These are phyloP conservation scores for Capronia americana DNA, from an alignment of 2,329 filamentous ascomycete genomes.

Conservation along the genomic window DNA sequence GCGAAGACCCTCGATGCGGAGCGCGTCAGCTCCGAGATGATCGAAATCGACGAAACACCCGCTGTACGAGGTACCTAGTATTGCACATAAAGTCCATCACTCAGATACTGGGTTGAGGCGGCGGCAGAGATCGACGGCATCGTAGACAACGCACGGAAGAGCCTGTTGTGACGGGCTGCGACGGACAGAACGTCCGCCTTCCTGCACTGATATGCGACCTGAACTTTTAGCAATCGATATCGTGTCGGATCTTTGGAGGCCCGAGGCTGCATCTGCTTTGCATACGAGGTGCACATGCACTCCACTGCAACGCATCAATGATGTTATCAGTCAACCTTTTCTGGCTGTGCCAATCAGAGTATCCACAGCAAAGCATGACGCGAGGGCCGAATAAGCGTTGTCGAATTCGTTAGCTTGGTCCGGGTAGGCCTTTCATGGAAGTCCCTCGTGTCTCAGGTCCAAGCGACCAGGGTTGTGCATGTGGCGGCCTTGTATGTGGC, in stretches of 20 bases:
- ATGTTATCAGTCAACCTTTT: slow-evolving; percentile 7
- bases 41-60: background rate
- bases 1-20: slow-evolving; percentile 20
- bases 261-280: slow-evolving; percentile 7
- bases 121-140: background rate
- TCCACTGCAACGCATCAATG: slow-evolving; percentile 29
- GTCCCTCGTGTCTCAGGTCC: background rate
- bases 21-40: background rate
- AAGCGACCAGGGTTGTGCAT: background rate
- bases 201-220: background rate
- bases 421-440: background rate
- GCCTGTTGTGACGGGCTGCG: background rate
- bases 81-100: background rate
- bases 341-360: background rate
- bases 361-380: slow-evolving; percentile 13
- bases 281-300: slow-evolving; percentile 2
- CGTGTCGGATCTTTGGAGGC: slow-evolving; percentile 16
- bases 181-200: background rate
- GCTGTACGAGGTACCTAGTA: background rate
- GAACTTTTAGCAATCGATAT: background rate
- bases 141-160: background rate
- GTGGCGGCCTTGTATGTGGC: background rate
- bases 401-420: background rate
- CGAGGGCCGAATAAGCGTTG: slow-evolving; percentile 4
- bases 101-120: background rate